These are phyloP conservation scores for Coemansia sp. DNA, from an alignment of 192 early-diverging fungal genomes.

Conservation along the genomic window DNA sequence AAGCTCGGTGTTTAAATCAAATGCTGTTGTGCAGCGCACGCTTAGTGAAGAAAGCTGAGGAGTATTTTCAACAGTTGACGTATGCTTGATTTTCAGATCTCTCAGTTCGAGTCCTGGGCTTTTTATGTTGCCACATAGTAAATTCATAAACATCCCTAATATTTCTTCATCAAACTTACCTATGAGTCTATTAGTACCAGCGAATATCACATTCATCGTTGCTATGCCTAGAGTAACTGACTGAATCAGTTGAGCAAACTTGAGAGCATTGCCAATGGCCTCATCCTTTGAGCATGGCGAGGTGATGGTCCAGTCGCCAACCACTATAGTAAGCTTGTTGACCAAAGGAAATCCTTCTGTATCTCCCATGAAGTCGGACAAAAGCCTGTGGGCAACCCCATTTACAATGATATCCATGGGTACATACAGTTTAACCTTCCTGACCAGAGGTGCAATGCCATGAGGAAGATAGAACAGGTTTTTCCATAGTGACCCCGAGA, in stretches of 20 bases:
- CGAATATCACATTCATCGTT: background rate
- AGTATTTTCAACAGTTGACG: background rate
- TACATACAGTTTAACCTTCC: background rate
- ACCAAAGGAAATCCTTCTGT: background rate
- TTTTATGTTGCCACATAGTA: no score
- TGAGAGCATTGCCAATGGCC: background rate
- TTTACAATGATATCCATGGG: background rate
- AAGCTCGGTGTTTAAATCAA: background rate
- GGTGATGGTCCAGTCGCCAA: background rate
- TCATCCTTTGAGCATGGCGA: background rate
- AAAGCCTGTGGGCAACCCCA: background rate
- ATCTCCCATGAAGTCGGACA: background rate
- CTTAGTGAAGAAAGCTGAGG: background rate
- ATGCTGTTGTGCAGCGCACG: background rate
- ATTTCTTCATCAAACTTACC: background rate
- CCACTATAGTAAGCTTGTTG: background rate
- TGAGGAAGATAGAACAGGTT: background rate
- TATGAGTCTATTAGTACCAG: background rate
- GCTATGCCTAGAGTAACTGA: background rate
- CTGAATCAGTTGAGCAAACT: background rate
- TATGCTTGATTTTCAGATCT: background rate
- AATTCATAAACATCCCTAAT: background rate
- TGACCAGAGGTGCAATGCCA: background rate
- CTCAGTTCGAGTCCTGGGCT: no score
- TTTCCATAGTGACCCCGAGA: background rate